Percentiles rank a stretch among this genome's conserved stretches.
phyloP scores from a whole-genome alignment of 768 basidiomycete genomes.

The Pholiota molesta region DNA sequence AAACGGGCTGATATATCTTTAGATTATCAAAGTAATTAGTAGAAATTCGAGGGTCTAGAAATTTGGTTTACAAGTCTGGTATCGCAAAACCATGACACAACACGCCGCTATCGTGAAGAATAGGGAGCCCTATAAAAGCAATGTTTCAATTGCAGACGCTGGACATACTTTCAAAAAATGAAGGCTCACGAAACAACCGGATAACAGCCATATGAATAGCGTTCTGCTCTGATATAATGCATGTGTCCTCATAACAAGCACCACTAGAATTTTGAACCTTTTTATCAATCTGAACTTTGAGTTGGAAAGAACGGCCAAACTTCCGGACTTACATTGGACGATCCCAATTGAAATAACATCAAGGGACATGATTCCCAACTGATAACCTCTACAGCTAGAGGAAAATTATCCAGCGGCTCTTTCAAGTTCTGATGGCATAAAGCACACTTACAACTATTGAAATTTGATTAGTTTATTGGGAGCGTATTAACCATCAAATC shows the following conservation, averaged over 20 bases:
- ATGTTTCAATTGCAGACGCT: neutral
- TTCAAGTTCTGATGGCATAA: neutral
- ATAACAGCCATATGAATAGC: slow-evolving; percentile 8
- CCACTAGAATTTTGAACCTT: slow-evolving; percentile 1
- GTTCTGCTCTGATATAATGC: slow-evolving; percentile 14
- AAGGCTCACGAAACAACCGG: slow-evolving; percentile 6
- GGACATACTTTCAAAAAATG: neutral
- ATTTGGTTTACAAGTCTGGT: slow-evolving; percentile 12
- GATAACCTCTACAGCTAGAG: slow-evolving; percentile 14
- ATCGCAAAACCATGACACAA: slow-evolving; percentile 12
- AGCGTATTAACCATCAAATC: too few species aligned
- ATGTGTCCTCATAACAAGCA: slow-evolving; percentile 17
- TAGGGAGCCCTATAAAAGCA: slow-evolving; percentile 7
- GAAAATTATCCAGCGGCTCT: neutral
- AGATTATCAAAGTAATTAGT: neutral
- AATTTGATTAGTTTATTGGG: neutral
- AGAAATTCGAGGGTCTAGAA: too few species aligned
- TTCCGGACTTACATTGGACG: slow-evolving; percentile 7
- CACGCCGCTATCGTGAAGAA: slow-evolving; percentile 13
- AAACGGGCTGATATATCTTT: neutral
- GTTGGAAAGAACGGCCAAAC: neutral
- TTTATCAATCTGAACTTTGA: neutral
- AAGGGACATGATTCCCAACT: slow-evolving; percentile 7
- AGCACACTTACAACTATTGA: neutral
- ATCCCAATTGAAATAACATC: slow-evolving; percentile 12